phyloP scores from a whole-genome alignment of 352 stramenopile species.

The Thalassiosira mediterranea region DNA sequence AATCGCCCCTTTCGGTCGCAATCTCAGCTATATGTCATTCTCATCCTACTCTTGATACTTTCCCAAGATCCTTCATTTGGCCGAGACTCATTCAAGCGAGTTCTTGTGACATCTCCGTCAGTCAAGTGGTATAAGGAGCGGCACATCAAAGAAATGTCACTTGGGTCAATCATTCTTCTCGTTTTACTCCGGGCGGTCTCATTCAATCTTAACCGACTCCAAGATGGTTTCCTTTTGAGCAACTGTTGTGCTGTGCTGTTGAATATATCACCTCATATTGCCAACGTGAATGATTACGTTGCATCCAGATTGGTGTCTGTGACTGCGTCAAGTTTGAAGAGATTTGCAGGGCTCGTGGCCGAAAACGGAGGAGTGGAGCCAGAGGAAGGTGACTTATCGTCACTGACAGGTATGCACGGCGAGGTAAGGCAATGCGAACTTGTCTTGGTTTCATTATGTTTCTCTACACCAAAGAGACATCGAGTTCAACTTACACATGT shows the following conservation, averaged over 20 bases:
- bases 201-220: slow-evolving; percentile 74
- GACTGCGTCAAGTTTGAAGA: slow-evolving; percentile 65
- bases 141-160: slow-evolving; percentile 66
- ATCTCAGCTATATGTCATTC: slow-evolving; percentile 82
- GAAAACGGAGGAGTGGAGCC: slow-evolving; percentile 41
- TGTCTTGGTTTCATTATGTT: neutral
- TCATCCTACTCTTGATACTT: slow-evolving; percentile 83
- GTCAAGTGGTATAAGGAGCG: slow-evolving; percentile 81
- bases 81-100: slow-evolving; percentile 68
- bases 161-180: slow-evolving; percentile 77
- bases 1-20: slow-evolving; percentile 71
- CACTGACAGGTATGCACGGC: slow-evolving; percentile 67
- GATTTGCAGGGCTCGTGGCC: slow-evolving; percentile 40
- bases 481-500: neutral
- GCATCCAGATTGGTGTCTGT: slow-evolving; percentile 73
- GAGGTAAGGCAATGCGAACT: slow-evolving; percentile 65
- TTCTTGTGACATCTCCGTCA: slow-evolving; percentile 37
- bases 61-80: slow-evolving; percentile 83
- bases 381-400: slow-evolving; percentile 63
- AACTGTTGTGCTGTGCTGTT: slow-evolving; percentile 80
- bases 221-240: slow-evolving; percentile 80
- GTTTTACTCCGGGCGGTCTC: slow-evolving; percentile 68
- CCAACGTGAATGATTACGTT: slow-evolving; percentile 72
- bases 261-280: slow-evolving; percentile 72
- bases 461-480: neutral